A percentile compares a stretch with the other conserved stretches of the same genome.
These are phyloP conservation scores for Talaromyces rugulosus DNA, from an alignment of 2,329 filamentous ascomycete genomes.

Conservation along the genomic window DNA sequence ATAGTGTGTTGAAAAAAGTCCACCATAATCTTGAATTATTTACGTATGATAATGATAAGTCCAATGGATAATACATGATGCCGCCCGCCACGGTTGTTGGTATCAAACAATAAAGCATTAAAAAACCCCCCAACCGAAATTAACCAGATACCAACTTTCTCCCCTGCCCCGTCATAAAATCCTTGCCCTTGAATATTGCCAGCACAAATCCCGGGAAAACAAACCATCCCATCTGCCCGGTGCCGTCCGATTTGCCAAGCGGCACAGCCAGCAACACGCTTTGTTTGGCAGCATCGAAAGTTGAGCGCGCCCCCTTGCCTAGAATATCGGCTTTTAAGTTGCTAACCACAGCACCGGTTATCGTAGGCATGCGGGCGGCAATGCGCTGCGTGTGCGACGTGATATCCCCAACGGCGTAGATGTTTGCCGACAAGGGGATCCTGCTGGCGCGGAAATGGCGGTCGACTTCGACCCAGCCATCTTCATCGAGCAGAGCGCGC, in stretches of 20 bases:
- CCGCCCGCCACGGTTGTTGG: background rate
- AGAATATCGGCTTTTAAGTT: constrained; percentile 16
- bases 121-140: background rate
- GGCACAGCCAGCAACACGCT: constrained; percentile 11
- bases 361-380: constrained; percentile 3
- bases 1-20: background rate
- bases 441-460: constrained; percentile 23
- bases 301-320: constrained; percentile 7
- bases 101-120: background rate
- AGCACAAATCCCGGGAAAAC: constrained; percentile 14
- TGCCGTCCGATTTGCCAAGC: constrained; percentile 13
- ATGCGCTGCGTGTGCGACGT: constrained; percentile 23
- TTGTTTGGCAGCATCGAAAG: constrained; percentile 5
- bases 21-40: background rate
- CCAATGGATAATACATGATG: background rate
- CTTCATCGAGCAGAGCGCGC: constrained; percentile 38
- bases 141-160: constrained; percentile 10
- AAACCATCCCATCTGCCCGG: constrained; percentile 13
- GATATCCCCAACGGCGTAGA: constrained; percentile 31
- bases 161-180: constrained; percentile 17
- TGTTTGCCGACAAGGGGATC: constrained; percentile 12
- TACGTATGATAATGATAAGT: background rate
- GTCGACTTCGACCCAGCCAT: constrained; percentile 50
- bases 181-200: constrained; percentile 15
- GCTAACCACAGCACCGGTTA: constrained; percentile 11